These are phyloP conservation scores for Rhynchosporium graminicola DNA, from an alignment of 2,329 filamentous ascomycete genomes.

Conservation along the genomic window DNA sequence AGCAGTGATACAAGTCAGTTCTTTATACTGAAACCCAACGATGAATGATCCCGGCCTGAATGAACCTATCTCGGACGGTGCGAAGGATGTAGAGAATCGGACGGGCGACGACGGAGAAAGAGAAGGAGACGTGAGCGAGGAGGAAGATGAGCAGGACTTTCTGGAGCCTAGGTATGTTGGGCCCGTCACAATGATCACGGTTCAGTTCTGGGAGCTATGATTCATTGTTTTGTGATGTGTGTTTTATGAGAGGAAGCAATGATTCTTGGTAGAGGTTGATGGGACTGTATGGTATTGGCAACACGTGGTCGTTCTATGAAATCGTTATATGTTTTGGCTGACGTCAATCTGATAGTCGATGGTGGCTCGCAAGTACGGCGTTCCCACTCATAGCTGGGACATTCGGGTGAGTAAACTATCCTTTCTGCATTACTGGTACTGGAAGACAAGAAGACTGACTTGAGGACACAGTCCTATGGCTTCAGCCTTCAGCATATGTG, in stretches of 20 bases:
- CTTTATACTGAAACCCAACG: not conserved
- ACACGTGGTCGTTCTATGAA: too few relatives aligned
- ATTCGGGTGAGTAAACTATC: constrained; percentile 48
- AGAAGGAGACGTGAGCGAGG: constrained; percentile 27
- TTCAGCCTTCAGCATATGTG: constrained; percentile 84
- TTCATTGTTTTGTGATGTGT: too few relatives aligned
- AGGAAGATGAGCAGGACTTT: constrained; percentile 37
- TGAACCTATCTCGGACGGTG: constrained; percentile 35
- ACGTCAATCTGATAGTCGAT: constrained; percentile 37
- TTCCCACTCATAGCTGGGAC: constrained; percentile 83
- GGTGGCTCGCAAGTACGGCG: constrained; percentile 65
- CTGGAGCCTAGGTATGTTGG: constrained; percentile 25
- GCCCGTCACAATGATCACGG: too few relatives aligned
- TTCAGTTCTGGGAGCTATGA: too few relatives aligned
- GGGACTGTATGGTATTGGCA: too few relatives aligned
- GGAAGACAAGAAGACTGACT: not conserved
- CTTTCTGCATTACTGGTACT: not conserved
- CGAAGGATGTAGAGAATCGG: constrained; percentile 36
- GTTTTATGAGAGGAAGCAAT: too few relatives aligned
- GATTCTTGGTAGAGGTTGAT: too few relatives aligned
- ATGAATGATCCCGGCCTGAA: constrained; percentile 40
- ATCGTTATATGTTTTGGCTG: too few relatives aligned
- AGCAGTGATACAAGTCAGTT: too few relatives aligned
- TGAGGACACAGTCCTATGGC: constrained; percentile 65
- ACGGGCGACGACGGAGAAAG: constrained; percentile 11